Evolutionary conservation across 192 early-diverging fungal species (phyloP).

Genomic region (Backusella liffmaniae): DNA sequence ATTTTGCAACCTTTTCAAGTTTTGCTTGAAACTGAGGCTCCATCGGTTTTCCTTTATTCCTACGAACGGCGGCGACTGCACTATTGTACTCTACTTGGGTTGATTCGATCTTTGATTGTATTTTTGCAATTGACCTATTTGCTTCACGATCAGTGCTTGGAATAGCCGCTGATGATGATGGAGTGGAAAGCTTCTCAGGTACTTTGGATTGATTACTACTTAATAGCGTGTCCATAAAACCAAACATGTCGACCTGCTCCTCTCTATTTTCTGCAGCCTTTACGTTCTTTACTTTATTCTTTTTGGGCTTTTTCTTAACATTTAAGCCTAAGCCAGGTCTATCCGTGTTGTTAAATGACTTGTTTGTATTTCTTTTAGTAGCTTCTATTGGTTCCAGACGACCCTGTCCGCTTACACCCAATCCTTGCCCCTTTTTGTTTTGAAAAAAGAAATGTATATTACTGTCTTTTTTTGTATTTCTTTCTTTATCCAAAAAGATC

Average conservation of each 20-base stretch:
- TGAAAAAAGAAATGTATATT: background rate
- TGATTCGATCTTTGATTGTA: slow-evolving; percentile 4
- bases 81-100: background rate
- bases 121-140: background rate
- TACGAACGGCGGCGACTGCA: background rate
- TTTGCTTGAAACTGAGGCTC: background rate
- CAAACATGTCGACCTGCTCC: background rate
- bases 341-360: too few species aligned
- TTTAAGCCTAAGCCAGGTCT: slow-evolving; percentile 11
- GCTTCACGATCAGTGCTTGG: background rate
- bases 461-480: background rate
- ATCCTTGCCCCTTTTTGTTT: slow-evolving; percentile 10
- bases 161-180: background rate
- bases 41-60: slow-evolving; percentile 3
- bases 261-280: background rate
- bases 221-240: background rate
- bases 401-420: slow-evolving; percentile 11
- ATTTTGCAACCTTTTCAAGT: background rate
- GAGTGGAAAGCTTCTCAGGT: background rate
- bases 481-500: background rate
- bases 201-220: background rate
- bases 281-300: background rate
- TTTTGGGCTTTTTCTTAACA: background rate
- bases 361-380: background rate
- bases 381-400: slow-evolving; percentile 8